phyloP scores from a whole-genome alignment of 148 eudicot species.

The Rhododendron williamsianum region DNA sequence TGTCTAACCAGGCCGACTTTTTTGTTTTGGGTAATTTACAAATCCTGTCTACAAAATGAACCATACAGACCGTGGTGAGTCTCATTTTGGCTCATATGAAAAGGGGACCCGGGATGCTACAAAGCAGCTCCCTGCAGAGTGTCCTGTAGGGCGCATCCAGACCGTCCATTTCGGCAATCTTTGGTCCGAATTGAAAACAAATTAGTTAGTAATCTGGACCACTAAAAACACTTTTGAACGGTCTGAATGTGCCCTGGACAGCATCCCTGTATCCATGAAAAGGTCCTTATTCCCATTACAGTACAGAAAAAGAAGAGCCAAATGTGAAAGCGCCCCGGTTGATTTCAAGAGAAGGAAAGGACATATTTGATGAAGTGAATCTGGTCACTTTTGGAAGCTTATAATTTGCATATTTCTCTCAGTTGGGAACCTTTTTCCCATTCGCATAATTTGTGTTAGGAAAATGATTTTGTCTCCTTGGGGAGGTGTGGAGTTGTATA shows the following conservation, averaged over 20 bases:
- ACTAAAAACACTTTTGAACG: too few relatives aligned
- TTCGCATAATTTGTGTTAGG: neutral
- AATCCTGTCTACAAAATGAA: neutral
- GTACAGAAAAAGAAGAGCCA: neutral
- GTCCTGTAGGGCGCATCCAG: too few relatives aligned
- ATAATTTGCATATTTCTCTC: neutral
- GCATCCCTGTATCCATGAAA: neutral
- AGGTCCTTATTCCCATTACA: neutral
- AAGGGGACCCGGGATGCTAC: too few relatives aligned
- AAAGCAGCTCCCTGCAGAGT: too few relatives aligned
- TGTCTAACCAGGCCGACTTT: neutral
- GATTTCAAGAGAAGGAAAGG: conserved; percentile 7
- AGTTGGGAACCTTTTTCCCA: neutral
- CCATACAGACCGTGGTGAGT: neutral
- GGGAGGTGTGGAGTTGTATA: too few relatives aligned
- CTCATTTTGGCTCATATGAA: neutral
- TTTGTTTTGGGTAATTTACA: neutral
- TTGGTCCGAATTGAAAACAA: too few relatives aligned
- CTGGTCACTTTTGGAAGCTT: conserved; percentile 6
- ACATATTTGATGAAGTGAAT: conserved; percentile 14
- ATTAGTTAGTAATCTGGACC: too few relatives aligned
- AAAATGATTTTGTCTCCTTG: conserved; percentile 10
- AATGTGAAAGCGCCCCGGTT: neutral
- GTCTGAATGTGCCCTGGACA: accelerated
- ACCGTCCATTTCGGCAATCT: too few relatives aligned